These are phyloP conservation scores for Suillus tomentosus DNA, from an alignment of 768 basidiomycete species.

Conservation along the genomic window DNA sequence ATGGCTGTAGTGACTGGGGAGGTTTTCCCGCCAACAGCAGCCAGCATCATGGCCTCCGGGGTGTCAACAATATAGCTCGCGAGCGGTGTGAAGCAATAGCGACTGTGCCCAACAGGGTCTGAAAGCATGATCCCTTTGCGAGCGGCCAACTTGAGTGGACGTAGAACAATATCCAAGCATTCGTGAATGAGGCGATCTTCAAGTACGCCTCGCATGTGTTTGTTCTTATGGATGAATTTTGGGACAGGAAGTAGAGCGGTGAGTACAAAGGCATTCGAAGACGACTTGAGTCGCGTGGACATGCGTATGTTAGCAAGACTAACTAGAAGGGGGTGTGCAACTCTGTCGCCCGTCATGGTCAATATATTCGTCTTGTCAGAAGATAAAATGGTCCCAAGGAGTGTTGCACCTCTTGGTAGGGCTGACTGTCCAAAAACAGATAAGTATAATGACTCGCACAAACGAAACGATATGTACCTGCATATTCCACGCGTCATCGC, in stretches of 20 bases:
- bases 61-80: no score
- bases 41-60: no score
- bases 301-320: constrained; percentile 30
- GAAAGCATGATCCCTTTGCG: no score
- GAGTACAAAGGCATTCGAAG: constrained; percentile 28
- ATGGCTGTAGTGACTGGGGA: no score
- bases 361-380: constrained; percentile 6
- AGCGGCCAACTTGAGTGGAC: not conserved
- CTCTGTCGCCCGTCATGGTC: no score
- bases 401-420: constrained; percentile 21
- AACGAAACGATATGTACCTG: constrained; percentile 20
- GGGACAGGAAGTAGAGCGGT: constrained; percentile 14
- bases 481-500: constrained; percentile 12
- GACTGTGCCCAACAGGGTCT: no score
- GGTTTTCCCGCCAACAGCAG: no score
- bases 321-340: no score
- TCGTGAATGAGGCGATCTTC: constrained; percentile 30
- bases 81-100: no score
- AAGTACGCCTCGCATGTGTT: constrained; percentile 26
- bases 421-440: constrained; percentile 15
- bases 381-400: constrained; percentile 28
- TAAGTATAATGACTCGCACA: constrained; percentile 4
- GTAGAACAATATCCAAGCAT: constrained; percentile 10
- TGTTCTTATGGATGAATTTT: constrained; percentile 24
- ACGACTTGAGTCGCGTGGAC: constrained; percentile 30